A percentile compares a stretch with the other conserved stretches of the same genome.
These are phyloP conservation scores for Camptophora hylomeconis DNA, from an alignment of 2,329 filamentous ascomycete species.

Conservation along the genomic window DNA sequence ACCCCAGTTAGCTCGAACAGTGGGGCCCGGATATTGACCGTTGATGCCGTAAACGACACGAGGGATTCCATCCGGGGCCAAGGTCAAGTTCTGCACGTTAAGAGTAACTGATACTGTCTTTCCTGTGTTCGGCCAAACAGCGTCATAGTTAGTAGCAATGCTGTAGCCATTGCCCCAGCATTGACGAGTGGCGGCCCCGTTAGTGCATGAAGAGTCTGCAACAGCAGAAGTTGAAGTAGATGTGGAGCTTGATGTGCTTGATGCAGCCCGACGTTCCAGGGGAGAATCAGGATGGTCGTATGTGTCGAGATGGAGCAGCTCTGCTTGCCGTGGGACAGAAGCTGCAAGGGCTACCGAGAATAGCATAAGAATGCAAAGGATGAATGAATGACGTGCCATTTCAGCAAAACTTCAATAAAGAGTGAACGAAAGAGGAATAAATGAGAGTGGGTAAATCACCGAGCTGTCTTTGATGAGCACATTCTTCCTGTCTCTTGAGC, in stretches of 20 bases:
- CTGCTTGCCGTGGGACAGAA: constrained; percentile 2
- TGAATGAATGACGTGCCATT: constrained; percentile 9
- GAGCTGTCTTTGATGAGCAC: no score
- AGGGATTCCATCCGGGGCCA: constrained; percentile 33
- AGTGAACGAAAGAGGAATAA: constrained; percentile 11
- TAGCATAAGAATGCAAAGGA: no score
- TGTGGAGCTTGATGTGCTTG: no score
- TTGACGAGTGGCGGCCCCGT: constrained; percentile 14
- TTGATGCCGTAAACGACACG: constrained; percentile 38
- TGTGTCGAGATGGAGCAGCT: constrained; percentile 9
- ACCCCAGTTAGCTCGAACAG: constrained; percentile 52
- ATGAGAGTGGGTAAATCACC: constrained; percentile 7
- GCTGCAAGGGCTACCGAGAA: no score
- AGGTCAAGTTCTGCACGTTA: constrained; percentile 20
- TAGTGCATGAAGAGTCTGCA: constrained; percentile 13
- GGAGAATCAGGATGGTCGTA: no score
- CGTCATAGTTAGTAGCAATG: constrained; percentile 18
- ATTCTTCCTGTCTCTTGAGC: no score
- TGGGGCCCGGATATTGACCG: constrained; percentile 53
- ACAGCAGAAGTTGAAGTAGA: constrained; percentile 5
- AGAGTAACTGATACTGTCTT: constrained; percentile 15
- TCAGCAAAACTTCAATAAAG: constrained; percentile 8
- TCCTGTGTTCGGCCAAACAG: constrained; percentile 16
- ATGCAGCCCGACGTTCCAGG: constrained; percentile 6
- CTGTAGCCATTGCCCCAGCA: constrained; percentile 18